phyloP scores from a whole-genome alignment of 1,139 yeast genomes.

The Yamadazyma aaseri region DNA sequence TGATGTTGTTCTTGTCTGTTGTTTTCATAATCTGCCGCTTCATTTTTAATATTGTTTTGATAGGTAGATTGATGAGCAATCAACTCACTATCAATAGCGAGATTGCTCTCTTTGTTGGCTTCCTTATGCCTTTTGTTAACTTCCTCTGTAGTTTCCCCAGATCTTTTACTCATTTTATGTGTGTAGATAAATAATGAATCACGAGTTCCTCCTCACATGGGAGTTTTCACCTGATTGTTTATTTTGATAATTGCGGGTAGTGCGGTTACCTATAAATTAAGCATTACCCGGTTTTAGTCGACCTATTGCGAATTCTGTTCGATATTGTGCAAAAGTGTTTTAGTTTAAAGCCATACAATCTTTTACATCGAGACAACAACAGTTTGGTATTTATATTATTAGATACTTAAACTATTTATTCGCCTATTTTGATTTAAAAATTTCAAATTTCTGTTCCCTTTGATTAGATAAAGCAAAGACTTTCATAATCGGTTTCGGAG shows the following conservation, averaged over 20 bases:
- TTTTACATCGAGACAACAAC: too few relatives aligned
- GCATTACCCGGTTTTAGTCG: neutral
- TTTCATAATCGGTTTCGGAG: too few relatives aligned
- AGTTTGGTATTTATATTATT: too few relatives aligned
- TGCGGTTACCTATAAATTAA: too few relatives aligned
- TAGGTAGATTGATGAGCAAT: constrained; percentile 45
- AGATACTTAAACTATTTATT: too few relatives aligned
- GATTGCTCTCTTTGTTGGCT: constrained; percentile 22
- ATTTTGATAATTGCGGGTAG: neutral
- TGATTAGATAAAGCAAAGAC: too few relatives aligned
- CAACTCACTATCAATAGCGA: constrained; percentile 49
- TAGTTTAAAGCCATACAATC: too few relatives aligned
- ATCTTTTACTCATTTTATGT: constrained; percentile 16
- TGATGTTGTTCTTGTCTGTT: neutral
- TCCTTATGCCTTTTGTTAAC: constrained; percentile 2
- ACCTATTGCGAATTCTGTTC: too few relatives aligned
- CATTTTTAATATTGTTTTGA: constrained; percentile 6
- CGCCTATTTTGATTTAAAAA: too few relatives aligned
- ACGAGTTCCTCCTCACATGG: constrained; percentile 15
- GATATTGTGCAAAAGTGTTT: too few relatives aligned
- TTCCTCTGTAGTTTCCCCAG: constrained; percentile 7
- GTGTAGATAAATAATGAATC: constrained; percentile 3
- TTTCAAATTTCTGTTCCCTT: too few relatives aligned
- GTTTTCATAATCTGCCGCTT: constrained; percentile 3
- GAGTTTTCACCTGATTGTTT: constrained; percentile 11